phyloP scores from a whole-genome alignment of 768 basidiomycete genomes.

The Mycena galericulata region DNA sequence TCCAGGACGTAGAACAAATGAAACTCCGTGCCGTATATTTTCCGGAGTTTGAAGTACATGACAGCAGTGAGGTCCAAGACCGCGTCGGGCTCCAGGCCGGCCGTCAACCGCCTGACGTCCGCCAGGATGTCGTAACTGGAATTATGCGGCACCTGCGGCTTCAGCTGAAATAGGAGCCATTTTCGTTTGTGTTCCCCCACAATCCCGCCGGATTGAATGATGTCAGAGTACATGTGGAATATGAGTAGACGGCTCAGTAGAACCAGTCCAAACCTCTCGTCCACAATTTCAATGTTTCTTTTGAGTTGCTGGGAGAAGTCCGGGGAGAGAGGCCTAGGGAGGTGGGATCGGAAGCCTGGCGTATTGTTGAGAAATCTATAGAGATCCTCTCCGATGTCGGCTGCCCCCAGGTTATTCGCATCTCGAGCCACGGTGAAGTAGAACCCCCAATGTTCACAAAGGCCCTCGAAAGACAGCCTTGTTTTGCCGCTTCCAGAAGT shows the following conservation, averaged over 20 bases:
- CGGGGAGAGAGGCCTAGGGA: background rate
- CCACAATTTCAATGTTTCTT: background rate
- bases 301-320: background rate
- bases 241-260: background rate
- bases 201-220: background rate
- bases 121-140: background rate
- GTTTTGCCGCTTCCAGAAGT: slow-evolving; percentile 14
- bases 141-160: background rate
- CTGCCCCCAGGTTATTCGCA: background rate
- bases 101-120: background rate
- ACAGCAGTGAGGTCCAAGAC: slow-evolving; percentile 5
- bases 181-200: background rate
- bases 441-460: slow-evolving; percentile 18
- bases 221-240: slow-evolving; percentile 12
- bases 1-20: slow-evolving; percentile 16
- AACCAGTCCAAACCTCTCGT: slow-evolving; percentile 3
- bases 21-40: slow-evolving; percentile 4
- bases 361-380: background rate
- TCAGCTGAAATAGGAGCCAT: slow-evolving; percentile 16
- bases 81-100: background rate
- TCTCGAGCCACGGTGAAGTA: slow-evolving; percentile 1
- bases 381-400: background rate
- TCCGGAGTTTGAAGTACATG: background rate
- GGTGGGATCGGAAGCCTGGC: background rate
- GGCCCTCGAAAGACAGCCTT: slow-evolving; percentile 1